Base-by-base conservation (phyloP, 225 moss, liverwort and hornwort genomes). In the Polytrichum formosum region DNA sequence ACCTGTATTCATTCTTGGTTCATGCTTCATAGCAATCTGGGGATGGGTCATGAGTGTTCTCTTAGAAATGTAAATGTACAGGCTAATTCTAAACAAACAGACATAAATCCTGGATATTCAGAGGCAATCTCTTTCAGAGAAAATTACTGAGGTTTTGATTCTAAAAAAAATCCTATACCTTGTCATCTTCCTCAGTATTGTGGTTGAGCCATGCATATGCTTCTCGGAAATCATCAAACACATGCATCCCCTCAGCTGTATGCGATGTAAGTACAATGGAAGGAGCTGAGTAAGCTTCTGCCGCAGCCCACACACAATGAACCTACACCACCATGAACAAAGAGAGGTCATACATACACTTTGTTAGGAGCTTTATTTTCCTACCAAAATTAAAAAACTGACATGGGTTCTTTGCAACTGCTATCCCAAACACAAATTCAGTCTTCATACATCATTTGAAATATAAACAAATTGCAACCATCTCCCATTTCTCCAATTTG, bases 241-340 rank as follows among this genome's bases (percentile, higher is more conserved):
- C 94, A 72, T 98, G 98, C 54, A 94, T 31, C 56, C 98, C 98
- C 56, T 98, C 98, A 63, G 89, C 82, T 29, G 92, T 89, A 53
- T 87, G 91, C 21, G 94, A 94, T 56, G 98, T 90, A 72, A 98
- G 78, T 58, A 98, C 98, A 68, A 98, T 94, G 10, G 98, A 98
- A 56, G 98, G 98, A 71, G 98, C 98, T 69, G 98, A 98, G 73
- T 98, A 98, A 65, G 98, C 98, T 73, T 98, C 98, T 55, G 98
- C 98, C 31, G 98, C 98, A 72, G 98, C 98, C 98, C 98, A 98
- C 25, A 98, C 98, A 81, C 92, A 94, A 75, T 98, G 98, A 74
- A 98, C 82, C 97, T 98, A 87, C 79, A 76, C 46, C 35, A 53
- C 55, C 29, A 23, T 59, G 59, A 59, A 59, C n/a, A 59, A 59